Base-by-base conservation (phyloP, 768 basidiomycete genomes). In the Boletus eberwhitei region DNA sequence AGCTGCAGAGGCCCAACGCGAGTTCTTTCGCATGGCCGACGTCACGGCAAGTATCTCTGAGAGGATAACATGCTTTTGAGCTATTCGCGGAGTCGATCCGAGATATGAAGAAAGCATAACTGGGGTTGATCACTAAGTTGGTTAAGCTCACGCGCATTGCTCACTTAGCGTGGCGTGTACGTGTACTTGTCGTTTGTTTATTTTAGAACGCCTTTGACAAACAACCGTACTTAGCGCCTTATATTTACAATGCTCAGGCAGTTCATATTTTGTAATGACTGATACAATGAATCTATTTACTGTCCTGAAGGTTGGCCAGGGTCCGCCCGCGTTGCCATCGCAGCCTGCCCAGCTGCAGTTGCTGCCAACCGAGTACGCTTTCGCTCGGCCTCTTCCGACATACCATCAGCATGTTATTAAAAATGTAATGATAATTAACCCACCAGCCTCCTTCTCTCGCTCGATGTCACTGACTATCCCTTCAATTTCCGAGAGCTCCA, bases 21-120 rank as follows among this genome's bases (percentile, higher is more conserved):
- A 93, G 74, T 98, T 98, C 77, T 94, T 93, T 71, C 96, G 90
- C 95, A 99, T 98, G 19, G 85, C 81, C 2, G 91, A 89, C 35
- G 93, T 97, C 60, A 98, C 91, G 17, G 90, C 79, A 48, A 94
- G 80, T 57, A 98, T 89, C 77, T 98, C 94, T 40, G 93, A 88
- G 57, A 90, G 84, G 34, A 98, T 71, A 40, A 97, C 81, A 79
- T 93, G 88, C 54, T 85, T 86, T 44, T 76, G 71, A n/a, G 86
- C 81, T 51, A 84, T 77, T 49, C 46, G 58, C 14, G 58, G 39
- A 11, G 55, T 59, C 45, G 64, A 53, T 46, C 26, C 54, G 29
- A 34, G 36, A 43, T 55, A 34, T 31, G 62, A 32, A 34, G 63
- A 35, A 19, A 36, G 46, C 67, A 70, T 68, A n/a, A 40, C 38